phyloP scores from a whole-genome alignment of 345 rosid species.

The Linum trigynum region DNA sequence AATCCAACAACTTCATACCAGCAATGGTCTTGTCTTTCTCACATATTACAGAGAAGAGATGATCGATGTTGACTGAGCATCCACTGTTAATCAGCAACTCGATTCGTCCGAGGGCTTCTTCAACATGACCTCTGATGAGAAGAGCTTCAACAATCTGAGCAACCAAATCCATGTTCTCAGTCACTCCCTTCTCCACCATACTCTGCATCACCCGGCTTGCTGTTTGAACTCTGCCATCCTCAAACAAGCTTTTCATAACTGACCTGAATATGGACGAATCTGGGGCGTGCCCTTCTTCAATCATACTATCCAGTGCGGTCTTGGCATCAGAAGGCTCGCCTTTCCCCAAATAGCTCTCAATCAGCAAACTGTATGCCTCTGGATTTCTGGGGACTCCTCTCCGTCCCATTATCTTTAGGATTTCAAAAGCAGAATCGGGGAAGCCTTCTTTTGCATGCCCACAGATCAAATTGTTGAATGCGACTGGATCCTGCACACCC shows the following conservation, averaged over 20 bases:
- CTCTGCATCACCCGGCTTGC: conserved; percentile 84
- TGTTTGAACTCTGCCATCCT: conserved; percentile 80
- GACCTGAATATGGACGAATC: conserved; percentile 60
- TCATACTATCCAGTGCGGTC: conserved; percentile 73
- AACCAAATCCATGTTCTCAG: conserved; percentile 69
- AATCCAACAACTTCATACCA: conserved; percentile 66
- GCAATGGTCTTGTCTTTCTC: conserved; percentile 85
- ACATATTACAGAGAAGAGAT: conserved; percentile 48
- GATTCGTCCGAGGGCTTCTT: conserved; percentile 80
- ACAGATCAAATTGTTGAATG: conserved; percentile 58
- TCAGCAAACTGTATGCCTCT: conserved; percentile 58
- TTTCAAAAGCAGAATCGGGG: conserved; percentile 70
- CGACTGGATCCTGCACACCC: conserved; percentile 60
- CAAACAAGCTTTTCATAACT: conserved; percentile 80
- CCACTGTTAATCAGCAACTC: conserved; percentile 60
- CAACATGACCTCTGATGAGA: conserved; percentile 75
- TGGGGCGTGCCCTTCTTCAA: conserved; percentile 69
- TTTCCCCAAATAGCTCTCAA: conserved; percentile 80
- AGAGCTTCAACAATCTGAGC: conserved; percentile 76
- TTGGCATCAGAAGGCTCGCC: conserved; percentile 92
- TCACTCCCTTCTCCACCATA: conserved; percentile 77
- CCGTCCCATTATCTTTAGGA: conserved; percentile 73
- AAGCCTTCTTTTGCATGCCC: conserved; percentile 84
- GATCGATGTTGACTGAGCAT: conserved; percentile 41
- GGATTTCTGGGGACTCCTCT: conserved; percentile 64